Conservation (phyloP, 176 grass and related monocot species). For the Olyra latifolia region DNA sequence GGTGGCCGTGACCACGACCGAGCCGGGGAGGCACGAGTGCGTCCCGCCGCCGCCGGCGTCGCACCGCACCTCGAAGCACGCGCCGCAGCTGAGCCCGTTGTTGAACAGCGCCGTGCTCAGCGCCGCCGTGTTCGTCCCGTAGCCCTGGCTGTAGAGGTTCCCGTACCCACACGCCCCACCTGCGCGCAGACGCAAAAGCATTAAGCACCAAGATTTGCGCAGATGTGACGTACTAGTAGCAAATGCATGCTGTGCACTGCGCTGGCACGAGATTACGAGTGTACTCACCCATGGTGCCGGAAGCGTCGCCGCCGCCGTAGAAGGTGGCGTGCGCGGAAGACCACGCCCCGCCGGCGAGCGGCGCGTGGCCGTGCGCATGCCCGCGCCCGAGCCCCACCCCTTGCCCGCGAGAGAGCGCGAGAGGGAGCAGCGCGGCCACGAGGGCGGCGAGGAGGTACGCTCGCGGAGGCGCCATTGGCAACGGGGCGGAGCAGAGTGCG, state of each 20-base stretch:
- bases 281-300: slow-evolving; percentile 75
- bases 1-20: slow-evolving; percentile 82
- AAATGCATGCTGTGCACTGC: no score
- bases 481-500: background rate
- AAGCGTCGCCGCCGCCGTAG: slow-evolving; percentile 92
- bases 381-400: background rate
- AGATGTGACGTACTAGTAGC: background rate
- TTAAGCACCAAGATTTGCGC: background rate
- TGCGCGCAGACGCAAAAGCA: background rate
- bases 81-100: slow-evolving; percentile 78
- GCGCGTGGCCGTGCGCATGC: background rate
- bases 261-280: background rate
- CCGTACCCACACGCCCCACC: slow-evolving; percentile 92
- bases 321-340: slow-evolving; percentile 78
- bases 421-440: slow-evolving; percentile 28
- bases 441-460: slow-evolving; percentile 20
- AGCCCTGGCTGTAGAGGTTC: slow-evolving; percentile 92
- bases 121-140: slow-evolving; percentile 87
- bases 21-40: slow-evolving; percentile 68
- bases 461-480: slow-evolving; percentile 18
- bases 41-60: slow-evolving; percentile 35
- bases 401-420: background rate
- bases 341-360: slow-evolving; percentile 47
- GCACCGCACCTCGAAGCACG: slow-evolving; percentile 82
- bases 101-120: slow-evolving; percentile 96